Conservation (phyloP, 805 yeast genomes). For the Candida corydali region DNA sequence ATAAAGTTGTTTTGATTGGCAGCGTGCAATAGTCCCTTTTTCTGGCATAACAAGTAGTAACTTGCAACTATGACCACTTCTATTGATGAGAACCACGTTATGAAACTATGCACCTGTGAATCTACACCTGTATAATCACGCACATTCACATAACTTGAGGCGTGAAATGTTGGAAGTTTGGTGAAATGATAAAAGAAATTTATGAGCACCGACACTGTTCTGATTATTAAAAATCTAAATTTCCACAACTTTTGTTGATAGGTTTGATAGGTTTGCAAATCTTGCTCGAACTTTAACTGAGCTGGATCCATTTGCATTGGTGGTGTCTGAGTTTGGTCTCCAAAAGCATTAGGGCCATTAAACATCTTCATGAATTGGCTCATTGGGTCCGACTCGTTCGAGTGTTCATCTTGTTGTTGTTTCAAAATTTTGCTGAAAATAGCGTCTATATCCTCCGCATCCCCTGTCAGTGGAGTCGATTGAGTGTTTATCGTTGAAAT, state of each 20-base stretch:
- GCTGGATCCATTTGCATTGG: slow-evolving; percentile 7
- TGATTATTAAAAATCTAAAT: slow-evolving; percentile 27
- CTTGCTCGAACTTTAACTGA: slow-evolving; percentile 24
- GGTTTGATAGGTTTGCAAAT: slow-evolving; percentile 24
- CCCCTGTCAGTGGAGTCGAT: slow-evolving; percentile 11
- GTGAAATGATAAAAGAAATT: slow-evolving; percentile 35
- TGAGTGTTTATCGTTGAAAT: slow-evolving; percentile 18
- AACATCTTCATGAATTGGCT: slow-evolving; percentile 33
- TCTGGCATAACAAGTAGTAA: slow-evolving; percentile 26
- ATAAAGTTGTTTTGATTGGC: slow-evolving; percentile 24
- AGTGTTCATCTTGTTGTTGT: slow-evolving; percentile 8
- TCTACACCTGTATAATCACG: slow-evolving; percentile 11
- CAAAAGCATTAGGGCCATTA: slow-evolving; percentile 3
- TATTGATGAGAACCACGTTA: slow-evolving; percentile 23
- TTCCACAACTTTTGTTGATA: slow-evolving; percentile 32
- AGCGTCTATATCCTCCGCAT: slow-evolving; percentile 29
- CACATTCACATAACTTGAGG: slow-evolving; percentile 25
- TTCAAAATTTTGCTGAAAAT: slow-evolving; percentile 30
- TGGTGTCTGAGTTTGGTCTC: not conserved
- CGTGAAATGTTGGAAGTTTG: slow-evolving; percentile 14
- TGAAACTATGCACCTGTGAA: slow-evolving; percentile 15
- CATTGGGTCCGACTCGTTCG: slow-evolving; percentile 19
- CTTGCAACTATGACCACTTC: slow-evolving; percentile 32
- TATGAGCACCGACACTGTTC: slow-evolving; percentile 21
- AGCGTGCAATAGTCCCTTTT: slow-evolving; percentile 18